Evolutionary conservation across 257 asterid species (phyloP).

Genomic region (Coffea canephora): DNA sequence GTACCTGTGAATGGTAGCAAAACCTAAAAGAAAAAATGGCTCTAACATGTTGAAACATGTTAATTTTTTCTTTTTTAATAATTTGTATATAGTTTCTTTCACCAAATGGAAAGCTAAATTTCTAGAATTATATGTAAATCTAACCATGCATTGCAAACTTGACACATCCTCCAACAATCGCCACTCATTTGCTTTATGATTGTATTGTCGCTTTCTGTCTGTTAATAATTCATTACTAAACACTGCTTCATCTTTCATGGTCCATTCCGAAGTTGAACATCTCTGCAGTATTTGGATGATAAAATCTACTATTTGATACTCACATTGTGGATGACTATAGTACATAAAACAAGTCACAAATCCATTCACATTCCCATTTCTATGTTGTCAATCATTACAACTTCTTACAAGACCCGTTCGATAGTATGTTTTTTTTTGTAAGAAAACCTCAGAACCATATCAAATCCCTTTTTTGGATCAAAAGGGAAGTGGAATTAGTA

Average conservation of each 20-base stretch:
- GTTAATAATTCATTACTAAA: not conserved
- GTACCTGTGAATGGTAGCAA: too few relatives aligned
- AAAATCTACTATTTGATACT: not conserved
- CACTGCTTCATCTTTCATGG: not conserved
- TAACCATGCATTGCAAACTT: not conserved
- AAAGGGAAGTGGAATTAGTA: not conserved
- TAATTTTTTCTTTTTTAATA: too few relatives aligned
- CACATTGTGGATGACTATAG: slow-evolving; percentile 2
- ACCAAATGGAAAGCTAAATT: not conserved
- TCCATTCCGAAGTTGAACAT: not conserved
- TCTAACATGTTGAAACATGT: too few relatives aligned
- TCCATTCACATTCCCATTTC: not conserved
- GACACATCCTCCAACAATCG: slow-evolving; percentile 5
- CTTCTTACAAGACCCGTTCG: not conserved
- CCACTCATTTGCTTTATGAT: slow-evolving; percentile 13
- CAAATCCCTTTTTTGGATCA: not conserved
- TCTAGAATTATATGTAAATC: not conserved
- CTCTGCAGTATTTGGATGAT: not conserved
- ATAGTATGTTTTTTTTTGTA: too few relatives aligned
- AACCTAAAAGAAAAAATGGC: too few relatives aligned
- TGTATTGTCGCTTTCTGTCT: slow-evolving; percentile 5
- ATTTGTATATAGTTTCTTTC: not conserved
- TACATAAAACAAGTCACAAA: not conserved
- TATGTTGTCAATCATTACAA: slow-evolving; percentile 9
- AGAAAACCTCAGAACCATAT: not conserved